Evolutionary conservation across 805 yeast genomes (phyloP).

Genomic region (Sporopachydermia lactativora): DNA sequence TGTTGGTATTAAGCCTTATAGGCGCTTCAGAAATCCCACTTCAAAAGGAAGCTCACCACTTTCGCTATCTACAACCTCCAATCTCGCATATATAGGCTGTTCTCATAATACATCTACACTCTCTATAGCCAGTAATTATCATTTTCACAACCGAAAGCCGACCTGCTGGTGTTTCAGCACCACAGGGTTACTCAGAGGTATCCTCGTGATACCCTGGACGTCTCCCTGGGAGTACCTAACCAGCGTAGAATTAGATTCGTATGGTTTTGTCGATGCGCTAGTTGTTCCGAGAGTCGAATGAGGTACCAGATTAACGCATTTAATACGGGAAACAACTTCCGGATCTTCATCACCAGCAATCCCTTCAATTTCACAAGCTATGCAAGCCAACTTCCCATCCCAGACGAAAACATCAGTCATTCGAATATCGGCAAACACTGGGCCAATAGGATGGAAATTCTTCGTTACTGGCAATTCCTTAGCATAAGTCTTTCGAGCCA

Average conservation of each 20-base stretch:
- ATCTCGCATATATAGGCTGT: too few species aligned
- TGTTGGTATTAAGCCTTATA: too few species aligned
- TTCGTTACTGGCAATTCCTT: conserved; percentile 2
- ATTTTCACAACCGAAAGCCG: too few species aligned
- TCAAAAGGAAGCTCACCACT: too few species aligned
- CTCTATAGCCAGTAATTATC: too few species aligned
- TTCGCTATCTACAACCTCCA: too few species aligned
- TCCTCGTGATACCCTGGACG: background rate
- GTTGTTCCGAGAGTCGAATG: conserved; percentile 69
- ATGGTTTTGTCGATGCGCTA: conserved; percentile 29
- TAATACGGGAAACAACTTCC: conserved; percentile 11
- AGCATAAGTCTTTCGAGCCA: conserved; percentile 5
- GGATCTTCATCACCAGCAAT: conserved; percentile 28
- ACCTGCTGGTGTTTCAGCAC: too few species aligned
- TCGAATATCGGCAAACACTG: background rate
- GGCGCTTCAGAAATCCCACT: too few species aligned
- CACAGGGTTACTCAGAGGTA: too few species aligned
- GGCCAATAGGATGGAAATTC: conserved; percentile 3
- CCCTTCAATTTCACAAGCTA: conserved; percentile 46
- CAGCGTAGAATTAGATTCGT: conserved; percentile 34
- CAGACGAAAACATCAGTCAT: conserved; percentile 17
- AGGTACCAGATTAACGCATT: conserved; percentile 29
- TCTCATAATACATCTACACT: too few species aligned
- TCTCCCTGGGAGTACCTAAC: conserved; percentile 2
- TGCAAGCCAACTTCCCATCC: conserved; percentile 25